Base-by-base conservation (phyloP, 169 alveolate genomes). In the Cytauxzoon felis region DNA sequence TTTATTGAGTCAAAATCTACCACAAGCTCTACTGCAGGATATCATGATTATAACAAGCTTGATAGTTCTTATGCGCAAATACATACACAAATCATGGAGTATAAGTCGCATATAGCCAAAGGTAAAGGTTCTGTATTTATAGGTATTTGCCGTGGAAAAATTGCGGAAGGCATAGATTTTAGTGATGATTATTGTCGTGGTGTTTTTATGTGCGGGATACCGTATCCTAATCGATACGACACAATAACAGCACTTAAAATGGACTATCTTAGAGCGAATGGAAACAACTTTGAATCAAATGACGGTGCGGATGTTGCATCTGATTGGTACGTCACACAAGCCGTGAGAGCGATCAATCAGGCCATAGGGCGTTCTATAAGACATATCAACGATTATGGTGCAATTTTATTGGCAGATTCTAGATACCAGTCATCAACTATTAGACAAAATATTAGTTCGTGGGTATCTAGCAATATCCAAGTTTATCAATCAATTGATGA, bases 301-400 rank as follows among this genome's bases (percentile, higher is more conserved):
- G 68, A 7, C 47, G 72, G 33, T 7, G 59, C 19, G 8, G 41
- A n/a, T 24, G 59, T 33, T 33, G 0, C 50, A 24, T 53, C 71
- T 36, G 91, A 90, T 42, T 96, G 98, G 98, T 93, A 95, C 86
- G 68, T 82, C 38, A 87, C 90, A 59, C 93, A 93, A 73, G 98
- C 98, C 2, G 92, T 93, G 32, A 84, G 98, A 70, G 97, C 98
- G 13, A 93, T 92, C 24, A 96, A 96, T 82, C 97, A 96, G 76
- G 96, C 98, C 2, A 81, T 95, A 18, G 99, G 99, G 21, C 90
- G 99, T 69, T 96, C 94, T 24, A 92, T 96, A 24, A 85, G 99
- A 56, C 98, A 96, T 82, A 84, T 71, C 45, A 63, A 92, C 54
- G 99, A 95, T 70, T 95, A 92, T 69, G 99, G 99, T 30, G 79